phyloP scores from a whole-genome alignment of 306 rosid species.

The Dryas drummondii region DNA sequence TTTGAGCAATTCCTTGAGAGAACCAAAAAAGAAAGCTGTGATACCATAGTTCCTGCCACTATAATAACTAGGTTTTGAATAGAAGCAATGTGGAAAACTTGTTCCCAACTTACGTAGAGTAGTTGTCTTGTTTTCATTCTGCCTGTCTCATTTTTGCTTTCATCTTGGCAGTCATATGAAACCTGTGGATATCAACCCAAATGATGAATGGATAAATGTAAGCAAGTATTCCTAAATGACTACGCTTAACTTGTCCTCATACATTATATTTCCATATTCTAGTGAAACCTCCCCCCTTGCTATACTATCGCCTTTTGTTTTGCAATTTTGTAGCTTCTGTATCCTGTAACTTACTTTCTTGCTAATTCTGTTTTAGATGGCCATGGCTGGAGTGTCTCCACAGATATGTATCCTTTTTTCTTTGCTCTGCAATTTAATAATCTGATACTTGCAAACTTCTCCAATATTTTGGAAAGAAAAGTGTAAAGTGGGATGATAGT shows the following conservation, averaged over 20 bases:
- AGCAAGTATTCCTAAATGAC: slow-evolving; percentile 39
- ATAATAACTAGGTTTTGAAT: slow-evolving; percentile 19
- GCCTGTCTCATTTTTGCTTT: slow-evolving; percentile 28
- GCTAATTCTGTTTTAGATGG: slow-evolving; percentile 71
- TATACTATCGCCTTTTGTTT: slow-evolving; percentile 19
- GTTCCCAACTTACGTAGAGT: slow-evolving; percentile 10
- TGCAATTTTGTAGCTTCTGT: neutral
- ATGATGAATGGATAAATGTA: slow-evolving; percentile 91
- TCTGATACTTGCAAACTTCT: slow-evolving; percentile 11
- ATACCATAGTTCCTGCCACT: slow-evolving; percentile 19
- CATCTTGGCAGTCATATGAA: slow-evolving; percentile 79
- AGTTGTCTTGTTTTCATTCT: slow-evolving; percentile 10
- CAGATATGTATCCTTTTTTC: slow-evolving; percentile 86
- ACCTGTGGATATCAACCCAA: slow-evolving; percentile 89
- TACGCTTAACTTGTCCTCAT: neutral
- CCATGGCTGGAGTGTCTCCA: slow-evolving; percentile 91
- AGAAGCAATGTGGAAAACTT: slow-evolving; percentile 9
- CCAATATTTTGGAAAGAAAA: slow-evolving; percentile 12
- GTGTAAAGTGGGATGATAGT: slow-evolving; percentile 14
- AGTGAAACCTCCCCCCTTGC: neutral
- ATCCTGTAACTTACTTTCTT: slow-evolving; percentile 22
- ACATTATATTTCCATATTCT: neutral
- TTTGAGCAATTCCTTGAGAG: slow-evolving; percentile 1
- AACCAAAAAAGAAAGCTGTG: slow-evolving; percentile 3
- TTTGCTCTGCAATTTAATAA: neutral